Evolutionary conservation across 2,329 filamentous ascomycete genomes (phyloP).

Genomic region (Alternaria triticina): DNA sequence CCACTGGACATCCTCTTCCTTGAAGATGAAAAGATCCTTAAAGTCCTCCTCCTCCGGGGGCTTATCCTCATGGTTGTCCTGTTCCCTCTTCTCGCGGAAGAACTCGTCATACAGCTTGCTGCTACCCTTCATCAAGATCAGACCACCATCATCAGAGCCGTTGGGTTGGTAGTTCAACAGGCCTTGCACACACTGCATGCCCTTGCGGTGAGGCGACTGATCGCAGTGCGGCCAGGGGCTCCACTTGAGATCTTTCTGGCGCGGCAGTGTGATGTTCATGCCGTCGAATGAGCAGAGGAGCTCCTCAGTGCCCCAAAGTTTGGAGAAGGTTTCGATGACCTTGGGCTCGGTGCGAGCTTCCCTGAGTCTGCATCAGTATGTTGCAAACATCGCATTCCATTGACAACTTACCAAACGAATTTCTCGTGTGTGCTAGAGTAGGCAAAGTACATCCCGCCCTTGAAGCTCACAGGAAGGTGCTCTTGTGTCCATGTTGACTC

Average conservation of each 20-base stretch:
- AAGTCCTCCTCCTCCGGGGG: slow-evolving; percentile 28
- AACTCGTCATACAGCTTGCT: slow-evolving; percentile 54
- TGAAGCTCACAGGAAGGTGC: slow-evolving; percentile 50
- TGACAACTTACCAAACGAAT: slow-evolving; percentile 43
- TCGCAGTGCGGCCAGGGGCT: not conserved
- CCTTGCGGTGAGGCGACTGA: slow-evolving; percentile 51
- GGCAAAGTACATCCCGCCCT: slow-evolving; percentile 54
- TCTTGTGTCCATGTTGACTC: slow-evolving; percentile 45
- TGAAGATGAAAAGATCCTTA: slow-evolving; percentile 54
- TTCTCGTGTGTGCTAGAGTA: slow-evolving; percentile 50
- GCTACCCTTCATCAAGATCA: slow-evolving; percentile 55
- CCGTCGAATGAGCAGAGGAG: not conserved
- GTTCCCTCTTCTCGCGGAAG: slow-evolving; percentile 39
- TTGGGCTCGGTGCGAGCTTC: not conserved
- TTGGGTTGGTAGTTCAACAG: slow-evolving; percentile 55
- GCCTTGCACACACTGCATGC: slow-evolving; percentile 53
- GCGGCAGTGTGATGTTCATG: not conserved
- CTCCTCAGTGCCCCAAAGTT: not conserved
- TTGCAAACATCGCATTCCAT: not conserved
- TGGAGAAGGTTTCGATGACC: not conserved
- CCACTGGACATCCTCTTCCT: slow-evolving; percentile 53
- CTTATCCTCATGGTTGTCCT: slow-evolving; percentile 20
- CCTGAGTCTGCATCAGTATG: not conserved
- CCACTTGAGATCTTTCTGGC: not conserved
- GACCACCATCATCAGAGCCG: slow-evolving; percentile 55